These are phyloP conservation scores for Nidularia pulvinata DNA, from an alignment of 768 basidiomycete species.

Conservation along the genomic window DNA sequence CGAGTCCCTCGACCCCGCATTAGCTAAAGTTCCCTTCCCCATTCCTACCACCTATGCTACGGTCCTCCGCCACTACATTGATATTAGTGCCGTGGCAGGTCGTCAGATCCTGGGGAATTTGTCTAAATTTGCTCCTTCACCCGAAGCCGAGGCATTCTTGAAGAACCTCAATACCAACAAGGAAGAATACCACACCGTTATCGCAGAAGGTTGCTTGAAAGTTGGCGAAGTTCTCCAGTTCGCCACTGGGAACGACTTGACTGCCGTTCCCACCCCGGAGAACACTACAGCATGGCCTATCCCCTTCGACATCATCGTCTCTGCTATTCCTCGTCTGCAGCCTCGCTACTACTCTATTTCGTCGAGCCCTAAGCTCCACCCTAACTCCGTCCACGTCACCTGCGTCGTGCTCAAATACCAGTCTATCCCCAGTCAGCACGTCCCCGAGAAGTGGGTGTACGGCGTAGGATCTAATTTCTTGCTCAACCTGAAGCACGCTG, in stretches of 20 bases:
- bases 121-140: conserved; percentile 85
- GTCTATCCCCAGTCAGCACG: conserved; percentile 51
- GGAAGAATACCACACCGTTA: conserved; percentile 79
- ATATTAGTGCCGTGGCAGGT: conserved; percentile 93
- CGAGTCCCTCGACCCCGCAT: conserved; percentile 95
- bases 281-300: conserved; percentile 89
- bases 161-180: conserved; percentile 83
- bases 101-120: conserved; percentile 90
- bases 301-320: conserved; percentile 97
- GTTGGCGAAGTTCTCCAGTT: conserved; percentile 93
- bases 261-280: conserved; percentile 51
- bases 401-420: conserved; percentile 95
- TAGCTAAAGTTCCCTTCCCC: conserved; percentile 99
- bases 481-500: conserved; percentile 84
- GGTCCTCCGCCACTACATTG: conserved; percentile 95
- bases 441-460: conserved; percentile 69
- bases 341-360: conserved; percentile 99
- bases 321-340: conserved; percentile 90
- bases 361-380: conserved; percentile 90
- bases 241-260: conserved; percentile 79
- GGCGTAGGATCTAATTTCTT: conserved; percentile 97
- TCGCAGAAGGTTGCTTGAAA: conserved; percentile 84
- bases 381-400: conserved; percentile 92
- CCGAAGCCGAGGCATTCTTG: conserved; percentile 73
- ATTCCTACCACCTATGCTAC: conserved; percentile 94